phyloP scores from a whole-genome alignment of 2,329 filamentous ascomycete genomes.

The Aspergillus sp. region DNA sequence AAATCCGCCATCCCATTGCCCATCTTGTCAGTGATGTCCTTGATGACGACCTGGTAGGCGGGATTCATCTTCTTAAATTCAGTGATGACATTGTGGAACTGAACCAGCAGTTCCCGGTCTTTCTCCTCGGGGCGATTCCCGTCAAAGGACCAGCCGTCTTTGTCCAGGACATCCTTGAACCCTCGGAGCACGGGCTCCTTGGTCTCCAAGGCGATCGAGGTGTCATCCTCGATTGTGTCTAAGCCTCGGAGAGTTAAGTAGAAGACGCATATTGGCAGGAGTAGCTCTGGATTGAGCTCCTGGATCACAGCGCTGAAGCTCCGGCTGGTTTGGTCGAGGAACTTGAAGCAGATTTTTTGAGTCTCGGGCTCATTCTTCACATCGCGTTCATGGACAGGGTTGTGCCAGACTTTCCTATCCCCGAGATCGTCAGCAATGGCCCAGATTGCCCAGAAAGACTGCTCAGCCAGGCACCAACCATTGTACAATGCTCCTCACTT shows the following conservation, averaged over 20 bases:
- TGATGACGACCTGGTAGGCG: conserved; percentile 75
- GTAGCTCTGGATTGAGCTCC: conserved; percentile 87
- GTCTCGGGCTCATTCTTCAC: conserved; percentile 63
- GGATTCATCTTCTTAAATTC: conserved; percentile 86
- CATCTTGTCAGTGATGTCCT: conserved; percentile 90
- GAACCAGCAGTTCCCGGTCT: conserved; percentile 80
- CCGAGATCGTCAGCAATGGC: too few species aligned
- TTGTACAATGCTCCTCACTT: conserved; percentile 78
- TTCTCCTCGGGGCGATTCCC: conserved; percentile 87
- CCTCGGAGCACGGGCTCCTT: conserved; percentile 81
- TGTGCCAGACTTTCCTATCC: conserved; percentile 91
- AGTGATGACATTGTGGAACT: conserved; percentile 77
- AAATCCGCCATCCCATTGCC: conserved; percentile 99
- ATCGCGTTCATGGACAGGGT: conserved; percentile 79
- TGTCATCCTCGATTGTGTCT: conserved; percentile 98
- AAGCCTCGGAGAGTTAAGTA: conserved; percentile 86
- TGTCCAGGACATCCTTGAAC: conserved; percentile 68
- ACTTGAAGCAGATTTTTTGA: conserved; percentile 74
- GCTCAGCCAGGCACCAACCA: conserved; percentile 61
- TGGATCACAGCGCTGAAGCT: conserved; percentile 91
- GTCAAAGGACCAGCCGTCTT: conserved; percentile 83
- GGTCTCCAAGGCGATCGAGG: conserved; percentile 69
- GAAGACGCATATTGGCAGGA: conserved; percentile 82
- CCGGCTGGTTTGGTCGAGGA: conserved; percentile 78
- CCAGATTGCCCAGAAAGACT: too few species aligned